Evolutionary conservation across 2,329 filamentous ascomycete genomes (phyloP).

Genomic region (Fusarium transvaalense): DNA sequence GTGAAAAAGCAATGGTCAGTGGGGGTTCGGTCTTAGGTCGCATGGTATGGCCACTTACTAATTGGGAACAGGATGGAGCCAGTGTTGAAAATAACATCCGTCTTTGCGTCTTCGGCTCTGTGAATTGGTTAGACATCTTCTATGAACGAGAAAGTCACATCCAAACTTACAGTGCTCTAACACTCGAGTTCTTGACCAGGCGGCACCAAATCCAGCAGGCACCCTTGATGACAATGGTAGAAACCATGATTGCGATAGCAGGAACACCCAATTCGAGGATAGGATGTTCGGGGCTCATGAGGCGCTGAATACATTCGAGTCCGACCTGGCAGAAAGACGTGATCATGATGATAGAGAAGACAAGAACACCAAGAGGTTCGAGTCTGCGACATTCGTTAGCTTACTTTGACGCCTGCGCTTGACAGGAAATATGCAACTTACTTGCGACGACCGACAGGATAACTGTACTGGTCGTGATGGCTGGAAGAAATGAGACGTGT

Average conservation of each 20-base stretch:
- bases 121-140: constrained; percentile 13
- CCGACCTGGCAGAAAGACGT: constrained; percentile 85
- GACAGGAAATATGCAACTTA: constrained; percentile 44
- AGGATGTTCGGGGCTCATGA: constrained; percentile 70
- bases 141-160: neutral
- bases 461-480: constrained; percentile 78
- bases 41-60: constrained; percentile 54
- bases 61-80: constrained; percentile 91
- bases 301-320: constrained; percentile 75
- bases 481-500: constrained; percentile 76
- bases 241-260: constrained; percentile 83
- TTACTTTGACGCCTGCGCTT: neutral
- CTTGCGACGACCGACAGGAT: constrained; percentile 80
- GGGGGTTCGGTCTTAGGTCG: constrained; percentile 17
- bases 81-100: constrained; percentile 90
- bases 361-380: constrained; percentile 82
- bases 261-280: constrained; percentile 80
- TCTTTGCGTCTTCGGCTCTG: constrained; percentile 66
- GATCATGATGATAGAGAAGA: constrained; percentile 89
- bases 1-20: constrained; percentile 27
- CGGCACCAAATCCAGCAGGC: constrained; percentile 90
- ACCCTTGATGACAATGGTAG: constrained; percentile 85
- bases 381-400: constrained; percentile 62
- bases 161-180: constrained; percentile 75
- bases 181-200: constrained; percentile 85